A percentile compares a stretch with the other conserved stretches of the same genome.
phyloP scores from a whole-genome alignment of 2,329 filamentous ascomycete genomes.

The Cytospora schulzeri region DNA sequence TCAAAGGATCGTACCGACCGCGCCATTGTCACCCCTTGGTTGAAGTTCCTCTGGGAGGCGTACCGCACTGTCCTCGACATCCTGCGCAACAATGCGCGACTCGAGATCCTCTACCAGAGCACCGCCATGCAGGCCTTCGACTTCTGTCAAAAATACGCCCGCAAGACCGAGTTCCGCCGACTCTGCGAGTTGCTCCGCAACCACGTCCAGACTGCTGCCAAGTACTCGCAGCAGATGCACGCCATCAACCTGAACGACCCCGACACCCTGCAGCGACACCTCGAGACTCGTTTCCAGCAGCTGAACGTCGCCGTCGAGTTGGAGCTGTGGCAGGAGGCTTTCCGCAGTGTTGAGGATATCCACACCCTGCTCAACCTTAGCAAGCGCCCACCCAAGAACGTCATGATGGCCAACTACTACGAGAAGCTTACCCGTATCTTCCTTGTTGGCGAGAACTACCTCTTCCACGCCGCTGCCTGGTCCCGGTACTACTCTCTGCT shows the following conservation, averaged over 20 bases:
- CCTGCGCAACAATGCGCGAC: constrained; percentile 95
- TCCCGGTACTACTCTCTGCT: constrained; percentile 96
- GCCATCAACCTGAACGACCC: constrained; percentile 98
- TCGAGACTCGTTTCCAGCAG: constrained; percentile 98
- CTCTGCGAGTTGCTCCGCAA: constrained; percentile 98
- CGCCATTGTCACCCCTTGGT: constrained; percentile 97
- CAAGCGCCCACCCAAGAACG: constrained; percentile 96
- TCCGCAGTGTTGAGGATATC: constrained; percentile 98
- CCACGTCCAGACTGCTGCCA: constrained; percentile 97
- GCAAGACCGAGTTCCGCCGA: constrained; percentile 98
- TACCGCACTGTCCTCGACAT: constrained; percentile 98
- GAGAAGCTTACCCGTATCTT: constrained; percentile 99
- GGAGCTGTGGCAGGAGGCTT: constrained; percentile 98
- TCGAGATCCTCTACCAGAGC: constrained; percentile 97
- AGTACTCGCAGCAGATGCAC: constrained; percentile 99
- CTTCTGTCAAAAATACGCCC: constrained; percentile 96
- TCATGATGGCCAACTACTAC: constrained; percentile 99
- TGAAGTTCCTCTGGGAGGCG: constrained; percentile 99
- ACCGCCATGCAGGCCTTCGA: constrained; percentile 98
- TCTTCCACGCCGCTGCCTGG: constrained; percentile 98
- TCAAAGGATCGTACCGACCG: constrained; percentile 96
- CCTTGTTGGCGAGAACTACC: constrained; percentile 97
- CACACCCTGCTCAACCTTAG: constrained; percentile 96
- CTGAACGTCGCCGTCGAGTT: constrained; percentile 97
- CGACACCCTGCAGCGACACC: constrained; percentile 93